These are phyloP conservation scores for Ceratocystis albifundus DNA, from an alignment of 2,329 filamentous ascomycete species.

Conservation along the genomic window DNA sequence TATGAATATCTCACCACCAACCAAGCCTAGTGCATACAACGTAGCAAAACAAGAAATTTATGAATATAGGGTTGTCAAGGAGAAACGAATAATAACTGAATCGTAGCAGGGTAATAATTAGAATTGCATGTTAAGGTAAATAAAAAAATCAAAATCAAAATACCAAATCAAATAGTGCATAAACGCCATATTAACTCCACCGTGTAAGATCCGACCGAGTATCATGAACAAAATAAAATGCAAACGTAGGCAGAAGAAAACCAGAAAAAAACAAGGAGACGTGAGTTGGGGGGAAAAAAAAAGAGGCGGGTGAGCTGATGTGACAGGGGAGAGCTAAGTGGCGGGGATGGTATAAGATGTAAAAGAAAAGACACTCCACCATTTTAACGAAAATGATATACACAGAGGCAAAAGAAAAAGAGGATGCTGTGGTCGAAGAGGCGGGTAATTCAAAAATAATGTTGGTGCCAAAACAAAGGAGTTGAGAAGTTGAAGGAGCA, in stretches of 20 bases:
- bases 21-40: too few species aligned
- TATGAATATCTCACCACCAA: too few species aligned
- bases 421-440: neutral
- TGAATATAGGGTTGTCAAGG: conserved; percentile 17
- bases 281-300: neutral
- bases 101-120: neutral
- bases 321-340: neutral
- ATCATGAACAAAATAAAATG: conserved; percentile 18
- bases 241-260: neutral
- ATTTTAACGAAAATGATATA: conserved; percentile 9
- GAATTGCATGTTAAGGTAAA: neutral
- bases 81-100: conserved; percentile 13
- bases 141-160: conserved; percentile 24
- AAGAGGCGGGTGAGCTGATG: neutral
- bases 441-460: neutral
- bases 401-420: neutral
- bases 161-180: conserved; percentile 11
- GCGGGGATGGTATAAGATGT: neutral
- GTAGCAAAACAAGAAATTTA: too few species aligned
- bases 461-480: neutral
- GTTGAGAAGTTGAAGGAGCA: conserved; percentile 13
- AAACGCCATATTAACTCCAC: conserved; percentile 25
- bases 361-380: neutral
- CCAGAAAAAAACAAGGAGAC: neutral
- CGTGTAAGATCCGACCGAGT: conserved; percentile 22